Base-by-base conservation (phyloP, 2,329 filamentous ascomycete species). In the Arthrobotrys musiformis region DNA sequence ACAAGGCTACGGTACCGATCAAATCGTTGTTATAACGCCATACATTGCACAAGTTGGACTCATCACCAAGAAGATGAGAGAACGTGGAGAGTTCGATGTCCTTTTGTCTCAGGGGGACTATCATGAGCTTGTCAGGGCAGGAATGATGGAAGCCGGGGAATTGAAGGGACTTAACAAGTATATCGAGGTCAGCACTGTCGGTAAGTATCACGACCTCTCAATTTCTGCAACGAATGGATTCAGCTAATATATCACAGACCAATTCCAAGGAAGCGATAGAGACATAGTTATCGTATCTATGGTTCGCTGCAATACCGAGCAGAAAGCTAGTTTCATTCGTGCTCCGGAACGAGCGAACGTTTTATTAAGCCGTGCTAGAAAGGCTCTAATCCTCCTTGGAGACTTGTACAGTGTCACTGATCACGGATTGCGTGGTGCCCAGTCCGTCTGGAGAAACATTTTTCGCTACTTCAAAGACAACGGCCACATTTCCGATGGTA, bases 261-360 rank as follows among this genome's bases (percentile, higher is more conserved):
- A 93, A 77, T 94, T 91, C 70, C 92, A 93, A 81, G 91, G 92
- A 0, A 91, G 93, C 80, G 91, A 94, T 79, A 89, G 88, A 40
- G 88, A 93, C 0, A 90, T 94, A 15, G 89, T 93, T 0, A 87
- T 94, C 6, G 88, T 85, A 0, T 91, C 89, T 0, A 82, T 93
- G 9, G 92, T 90, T 0, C 84, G 92, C 3, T 91, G 90, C 81
- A 93, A 93, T 78, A 70, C 80, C 0, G 80, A 81, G 0, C 87
- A 88, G 0, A 89, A 93, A 0, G 91, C 93, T 30, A 91, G 92
- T 0, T 85, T 89, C 0, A 88, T 88, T 0, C 50, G 35, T 44
- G 44, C 48, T 9, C 50, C 50, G 28, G 88, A 93, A 79, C 85
- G 92, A 0, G 81, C 93, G 0, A 93, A 93, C 17, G 91, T 93